Conservation (phyloP, 495 filamentous ascomycete species). For the Tuber microsphaerosporum region DNA sequence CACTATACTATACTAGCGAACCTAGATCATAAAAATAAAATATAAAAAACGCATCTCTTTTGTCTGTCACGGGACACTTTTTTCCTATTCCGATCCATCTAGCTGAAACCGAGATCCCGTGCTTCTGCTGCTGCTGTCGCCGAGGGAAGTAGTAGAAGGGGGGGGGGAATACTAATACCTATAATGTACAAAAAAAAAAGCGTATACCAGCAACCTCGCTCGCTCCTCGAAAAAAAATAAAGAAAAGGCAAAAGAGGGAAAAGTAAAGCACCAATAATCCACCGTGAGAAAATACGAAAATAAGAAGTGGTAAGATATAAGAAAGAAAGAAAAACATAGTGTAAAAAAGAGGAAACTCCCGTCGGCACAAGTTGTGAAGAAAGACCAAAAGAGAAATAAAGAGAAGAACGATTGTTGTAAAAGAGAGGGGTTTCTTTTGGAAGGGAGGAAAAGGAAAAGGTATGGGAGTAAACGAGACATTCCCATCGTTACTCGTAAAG, state of each 20-base stretch:
- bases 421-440: not conserved
- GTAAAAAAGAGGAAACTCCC: slow-evolving; percentile 16
- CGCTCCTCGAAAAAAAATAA: slow-evolving; percentile 18
- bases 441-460: slow-evolving; percentile 11
- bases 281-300: not conserved
- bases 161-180: slow-evolving; percentile 35
- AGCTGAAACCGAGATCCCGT: not conserved
- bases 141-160: slow-evolving; percentile 7
- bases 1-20: not conserved
- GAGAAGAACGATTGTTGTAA: not conserved
- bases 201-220: slow-evolving; percentile 25
- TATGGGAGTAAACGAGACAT: slow-evolving; percentile 16
- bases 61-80: not conserved
- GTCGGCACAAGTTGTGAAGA: not conserved
- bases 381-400: not conserved
- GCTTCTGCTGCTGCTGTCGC: not conserved
- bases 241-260: slow-evolving; percentile 17
- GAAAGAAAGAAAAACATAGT: slow-evolving; percentile 10
- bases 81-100: not conserved
- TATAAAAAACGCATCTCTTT: slow-evolving; percentile 1
- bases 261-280: slow-evolving; percentile 10
- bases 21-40: not conserved
- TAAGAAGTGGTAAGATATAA: slow-evolving; percentile 6
- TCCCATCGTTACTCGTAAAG: slow-evolving; percentile 22
- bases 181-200: slow-evolving; percentile 28